Evolutionary conservation across 2,329 filamentous ascomycete species (phyloP).

Genomic region (Colletotrichum sojae): DNA sequence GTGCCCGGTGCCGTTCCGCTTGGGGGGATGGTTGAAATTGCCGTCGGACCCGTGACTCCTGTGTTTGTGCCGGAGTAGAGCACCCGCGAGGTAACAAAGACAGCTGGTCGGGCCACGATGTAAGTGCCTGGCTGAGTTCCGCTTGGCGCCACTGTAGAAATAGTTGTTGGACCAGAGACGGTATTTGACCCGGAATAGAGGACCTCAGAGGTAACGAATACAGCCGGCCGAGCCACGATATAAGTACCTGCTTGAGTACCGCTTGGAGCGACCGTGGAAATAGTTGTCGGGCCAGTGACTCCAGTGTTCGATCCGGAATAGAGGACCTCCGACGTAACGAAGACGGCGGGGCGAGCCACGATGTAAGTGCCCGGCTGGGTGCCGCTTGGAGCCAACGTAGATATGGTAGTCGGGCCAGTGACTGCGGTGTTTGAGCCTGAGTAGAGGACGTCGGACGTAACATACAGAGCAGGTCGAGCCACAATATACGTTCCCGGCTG

Average conservation of each 20-base stretch:
- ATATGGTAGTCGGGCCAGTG: neutral
- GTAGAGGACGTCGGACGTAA: conserved; percentile 1
- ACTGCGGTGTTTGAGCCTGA: neutral
- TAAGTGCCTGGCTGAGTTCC: conserved; percentile 22
- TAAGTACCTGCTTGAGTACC: conserved; percentile 18
- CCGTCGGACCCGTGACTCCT: conserved; percentile 3
- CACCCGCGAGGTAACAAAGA: conserved; percentile 20
- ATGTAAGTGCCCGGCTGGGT: conserved; percentile 24
- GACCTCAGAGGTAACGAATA: conserved; percentile 1
- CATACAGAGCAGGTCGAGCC: conserved; percentile 5
- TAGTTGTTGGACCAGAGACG: neutral
- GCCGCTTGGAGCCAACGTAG: conserved; percentile 19
- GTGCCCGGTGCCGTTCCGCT: conserved; percentile 24
- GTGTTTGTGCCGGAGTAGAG: conserved; percentile 2
- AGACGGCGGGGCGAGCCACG: conserved; percentile 1
- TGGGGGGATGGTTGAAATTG: conserved; percentile 19
- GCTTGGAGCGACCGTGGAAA: conserved; percentile 22
- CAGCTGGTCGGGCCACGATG: conserved; percentile 15
- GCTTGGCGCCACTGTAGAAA: conserved; percentile 23
- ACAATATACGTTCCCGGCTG: conserved; percentile 32
- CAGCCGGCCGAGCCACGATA: conserved; percentile 12
- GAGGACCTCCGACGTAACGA: neutral
- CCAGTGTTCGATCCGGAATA: neutral
- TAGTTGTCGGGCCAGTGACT: neutral
- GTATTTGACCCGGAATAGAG: conserved; percentile 4